Evolutionary conservation across 1,284 basidiomycete genomes (phyloP).

Genomic region (Cystobasidium pallidum): DNA sequence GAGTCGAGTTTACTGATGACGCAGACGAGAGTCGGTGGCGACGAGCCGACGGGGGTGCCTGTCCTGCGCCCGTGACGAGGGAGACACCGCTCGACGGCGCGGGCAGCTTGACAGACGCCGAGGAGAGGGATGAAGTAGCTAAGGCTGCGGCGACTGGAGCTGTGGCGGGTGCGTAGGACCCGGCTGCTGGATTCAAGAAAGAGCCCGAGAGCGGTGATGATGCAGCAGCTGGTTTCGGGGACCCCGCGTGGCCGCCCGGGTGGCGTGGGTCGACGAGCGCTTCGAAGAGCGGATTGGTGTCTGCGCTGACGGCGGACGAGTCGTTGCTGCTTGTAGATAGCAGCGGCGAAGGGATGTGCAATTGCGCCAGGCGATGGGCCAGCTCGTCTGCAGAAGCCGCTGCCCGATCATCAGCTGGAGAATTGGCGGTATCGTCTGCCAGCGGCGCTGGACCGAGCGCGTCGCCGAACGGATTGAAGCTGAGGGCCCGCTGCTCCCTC

Average conservation of each 20-base stretch:
- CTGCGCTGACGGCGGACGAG: neutral
- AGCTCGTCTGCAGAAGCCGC: neutral
- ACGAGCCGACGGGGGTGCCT: neutral
- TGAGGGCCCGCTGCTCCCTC: slow-evolving; percentile 17
- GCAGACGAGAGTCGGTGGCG: slow-evolving; percentile 22
- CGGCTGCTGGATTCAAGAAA: slow-evolving; percentile 4
- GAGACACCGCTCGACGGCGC: slow-evolving; percentile 5
- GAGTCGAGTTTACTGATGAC: slow-evolving; percentile 27
- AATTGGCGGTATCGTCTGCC: no score
- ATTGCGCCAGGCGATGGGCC: slow-evolving; percentile 6
- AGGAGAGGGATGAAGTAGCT: neutral
- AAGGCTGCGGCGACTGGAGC: neutral
- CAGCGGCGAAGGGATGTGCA: neutral
- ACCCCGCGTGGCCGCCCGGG: neutral
- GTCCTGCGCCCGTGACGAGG: slow-evolving; percentile 8
- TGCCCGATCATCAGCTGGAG: slow-evolving; percentile 12
- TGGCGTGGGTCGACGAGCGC: neutral
- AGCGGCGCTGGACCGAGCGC: no score
- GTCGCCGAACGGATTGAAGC: slow-evolving; percentile 36
- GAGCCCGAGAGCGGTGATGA: neutral
- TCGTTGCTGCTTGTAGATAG: slow-evolving; percentile 13
- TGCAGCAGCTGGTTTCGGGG: slow-evolving; percentile 8
- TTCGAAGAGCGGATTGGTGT: slow-evolving; percentile 22
- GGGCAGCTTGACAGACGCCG: neutral
- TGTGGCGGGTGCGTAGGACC: neutral